phyloP scores from a whole-genome alignment of 179 eudicot species.

The Gypsophila paniculata region DNA sequence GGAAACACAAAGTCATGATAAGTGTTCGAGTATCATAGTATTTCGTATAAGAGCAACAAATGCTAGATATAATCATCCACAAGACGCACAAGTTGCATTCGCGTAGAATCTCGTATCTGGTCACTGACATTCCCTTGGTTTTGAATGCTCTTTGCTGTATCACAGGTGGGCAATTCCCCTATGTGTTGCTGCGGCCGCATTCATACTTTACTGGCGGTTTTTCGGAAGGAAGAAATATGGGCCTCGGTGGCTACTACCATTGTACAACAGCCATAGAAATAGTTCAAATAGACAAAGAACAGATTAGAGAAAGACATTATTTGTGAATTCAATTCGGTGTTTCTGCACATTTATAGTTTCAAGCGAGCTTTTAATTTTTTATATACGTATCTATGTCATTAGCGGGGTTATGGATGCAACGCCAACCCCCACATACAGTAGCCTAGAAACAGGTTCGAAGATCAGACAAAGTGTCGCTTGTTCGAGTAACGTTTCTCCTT shows the following conservation, averaged over 20 bases:
- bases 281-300: conserved; percentile 56
- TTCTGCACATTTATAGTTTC: conserved; percentile 12
- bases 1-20: too few species aligned
- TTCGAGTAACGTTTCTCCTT: background rate
- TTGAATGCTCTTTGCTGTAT: background rate
- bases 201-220: conserved; percentile 84
- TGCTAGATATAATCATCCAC: too few species aligned
- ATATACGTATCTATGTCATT: background rate
- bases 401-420: conserved; percentile 12
- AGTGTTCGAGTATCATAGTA: too few species aligned
- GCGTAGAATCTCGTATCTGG: background rate
- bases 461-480: conserved; percentile 2
- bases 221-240: conserved; percentile 70
- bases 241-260: conserved; percentile 57
- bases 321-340: conserved; percentile 9
- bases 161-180: conserved; percentile 92
- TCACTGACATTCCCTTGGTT: background rate
- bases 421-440: conserved; percentile 18
- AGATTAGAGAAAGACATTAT: conserved; percentile 36
- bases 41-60: too few species aligned
- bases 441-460: conserved; percentile 23
- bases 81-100: background rate
- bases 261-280: conserved; percentile 54
- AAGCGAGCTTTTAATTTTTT: conserved; percentile 15
- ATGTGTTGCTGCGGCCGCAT: conserved; percentile 35